Evolutionary conservation across 306 rosid species (phyloP).

Genomic region (Cyamopsis tetragonoloba): DNA sequence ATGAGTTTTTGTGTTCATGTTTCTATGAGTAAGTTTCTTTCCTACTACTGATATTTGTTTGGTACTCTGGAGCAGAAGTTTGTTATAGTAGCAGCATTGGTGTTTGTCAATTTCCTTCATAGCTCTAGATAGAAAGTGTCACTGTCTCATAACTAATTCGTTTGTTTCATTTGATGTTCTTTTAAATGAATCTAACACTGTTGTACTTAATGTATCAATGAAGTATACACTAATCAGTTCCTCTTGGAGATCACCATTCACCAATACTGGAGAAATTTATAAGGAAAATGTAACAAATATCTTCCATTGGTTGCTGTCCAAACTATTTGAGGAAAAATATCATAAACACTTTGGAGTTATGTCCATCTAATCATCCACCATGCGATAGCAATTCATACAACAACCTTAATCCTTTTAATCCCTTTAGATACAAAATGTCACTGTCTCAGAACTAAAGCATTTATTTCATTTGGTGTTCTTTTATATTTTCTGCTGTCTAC

Average conservation of each 20-base stretch:
- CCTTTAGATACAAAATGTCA: not conserved
- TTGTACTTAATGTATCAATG: too few species aligned
- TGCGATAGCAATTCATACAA: not conserved
- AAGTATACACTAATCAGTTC: too few species aligned
- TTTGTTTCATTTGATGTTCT: too few species aligned
- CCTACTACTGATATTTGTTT: not conserved
- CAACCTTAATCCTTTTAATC: slow-evolving; percentile 8
- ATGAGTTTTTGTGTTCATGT: not conserved
- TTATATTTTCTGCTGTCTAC: not conserved
- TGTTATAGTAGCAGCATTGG: not conserved
- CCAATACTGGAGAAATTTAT: not conserved
- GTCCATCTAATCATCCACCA: not conserved
- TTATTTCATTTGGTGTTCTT: not conserved
- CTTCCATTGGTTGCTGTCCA: not conserved
- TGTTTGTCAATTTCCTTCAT: slow-evolving; percentile 28
- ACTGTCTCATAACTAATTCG: too few species aligned
- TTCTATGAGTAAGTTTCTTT: not conserved
- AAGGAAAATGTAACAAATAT: not conserved
- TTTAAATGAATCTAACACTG: too few species aligned
- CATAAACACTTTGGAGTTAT: not conserved
- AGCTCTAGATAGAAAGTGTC: too few species aligned
- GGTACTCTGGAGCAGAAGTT: slow-evolving; percentile 10
- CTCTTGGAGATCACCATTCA: not conserved
- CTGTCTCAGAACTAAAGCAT: not conserved
- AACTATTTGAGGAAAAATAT: not conserved